These are phyloP conservation scores for Xylariaceae sp. DNA, from an alignment of 2,329 filamentous ascomycete genomes.

Conservation along the genomic window DNA sequence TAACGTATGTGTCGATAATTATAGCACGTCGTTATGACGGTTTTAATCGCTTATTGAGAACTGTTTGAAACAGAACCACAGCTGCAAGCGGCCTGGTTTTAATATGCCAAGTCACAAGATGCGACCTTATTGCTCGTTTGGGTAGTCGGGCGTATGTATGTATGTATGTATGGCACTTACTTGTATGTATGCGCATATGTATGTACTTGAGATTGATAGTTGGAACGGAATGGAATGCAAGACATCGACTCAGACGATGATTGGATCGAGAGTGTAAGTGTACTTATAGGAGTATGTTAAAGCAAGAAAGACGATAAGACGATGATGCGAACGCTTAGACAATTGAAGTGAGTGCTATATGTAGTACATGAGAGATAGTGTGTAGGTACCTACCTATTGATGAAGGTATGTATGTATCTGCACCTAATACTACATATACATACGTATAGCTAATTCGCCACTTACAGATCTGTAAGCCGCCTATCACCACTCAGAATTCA, in stretches of 20 bases:
- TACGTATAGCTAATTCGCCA: too few relatives aligned
- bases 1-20: too few relatives aligned
- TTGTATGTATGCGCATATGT: too few relatives aligned
- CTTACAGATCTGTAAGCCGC: too few relatives aligned
- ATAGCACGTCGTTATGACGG: constrained; percentile 2
- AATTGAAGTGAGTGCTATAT: too few relatives aligned
- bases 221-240: constrained; percentile 11
- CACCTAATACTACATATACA: too few relatives aligned
- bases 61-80: constrained; percentile 25
- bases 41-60: constrained; percentile 22
- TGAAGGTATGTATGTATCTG: not conserved
- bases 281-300: not conserved
- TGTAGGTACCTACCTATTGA: too few relatives aligned
- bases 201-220: too few relatives aligned
- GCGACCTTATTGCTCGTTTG: constrained; percentile 13
- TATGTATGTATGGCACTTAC: too few relatives aligned
- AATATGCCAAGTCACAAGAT: constrained; percentile 21
- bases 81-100: constrained; percentile 17
- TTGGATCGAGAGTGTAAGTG: too few relatives aligned
- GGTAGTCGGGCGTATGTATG: not conserved
- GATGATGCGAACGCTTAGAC: not conserved
- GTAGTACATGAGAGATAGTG: too few relatives aligned
- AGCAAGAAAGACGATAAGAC: constrained; percentile 3
- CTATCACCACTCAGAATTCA: too few relatives aligned
- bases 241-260: constrained; percentile 11